phyloP scores from a whole-genome alignment of 169 alveolate species.

The Plasmodium gaboni region DNA sequence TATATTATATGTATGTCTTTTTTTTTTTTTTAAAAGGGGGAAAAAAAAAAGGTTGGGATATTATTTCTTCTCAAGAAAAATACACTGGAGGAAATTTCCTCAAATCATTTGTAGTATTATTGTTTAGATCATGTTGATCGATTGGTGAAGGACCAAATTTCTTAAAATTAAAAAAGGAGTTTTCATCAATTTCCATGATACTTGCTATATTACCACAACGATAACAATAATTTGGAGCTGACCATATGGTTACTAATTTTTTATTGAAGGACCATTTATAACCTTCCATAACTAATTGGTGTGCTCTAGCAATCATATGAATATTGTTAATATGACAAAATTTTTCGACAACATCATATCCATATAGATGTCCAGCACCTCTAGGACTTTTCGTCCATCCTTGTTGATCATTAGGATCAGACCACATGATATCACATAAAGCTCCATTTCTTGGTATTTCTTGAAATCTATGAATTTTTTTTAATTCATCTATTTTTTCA shows the following conservation, averaged over 20 bases:
- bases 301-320: conserved; percentile 99
- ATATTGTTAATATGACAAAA: conserved; percentile 96
- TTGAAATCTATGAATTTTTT: conserved; percentile 91
- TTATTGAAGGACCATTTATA: conserved; percentile 96
- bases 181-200: conserved; percentile 97
- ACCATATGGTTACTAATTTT: conserved; percentile 96
- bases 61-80: conserved; percentile 15
- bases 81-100: conserved; percentile 53
- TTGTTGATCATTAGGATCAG: conserved; percentile 94
- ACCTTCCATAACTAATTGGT: conserved; percentile 99
- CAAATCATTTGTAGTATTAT: neutral
- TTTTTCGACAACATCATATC: conserved; percentile 95
- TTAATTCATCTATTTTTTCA: conserved; percentile 94
- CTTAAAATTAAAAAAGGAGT: conserved; percentile 26
- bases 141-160: conserved; percentile 40
- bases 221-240: conserved; percentile 99
- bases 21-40: too few relatives aligned
- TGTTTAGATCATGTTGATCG: neutral
- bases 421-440: conserved; percentile 99
- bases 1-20: too few relatives aligned
- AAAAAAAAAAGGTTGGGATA: neutral
- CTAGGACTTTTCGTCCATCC: conserved; percentile 98
- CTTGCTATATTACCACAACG: conserved; percentile 99
- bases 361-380: conserved; percentile 99
- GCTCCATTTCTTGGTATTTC: conserved; percentile 97